Base-by-base conservation (phyloP, 306 rosid species). In the Quercus alba region DNA sequence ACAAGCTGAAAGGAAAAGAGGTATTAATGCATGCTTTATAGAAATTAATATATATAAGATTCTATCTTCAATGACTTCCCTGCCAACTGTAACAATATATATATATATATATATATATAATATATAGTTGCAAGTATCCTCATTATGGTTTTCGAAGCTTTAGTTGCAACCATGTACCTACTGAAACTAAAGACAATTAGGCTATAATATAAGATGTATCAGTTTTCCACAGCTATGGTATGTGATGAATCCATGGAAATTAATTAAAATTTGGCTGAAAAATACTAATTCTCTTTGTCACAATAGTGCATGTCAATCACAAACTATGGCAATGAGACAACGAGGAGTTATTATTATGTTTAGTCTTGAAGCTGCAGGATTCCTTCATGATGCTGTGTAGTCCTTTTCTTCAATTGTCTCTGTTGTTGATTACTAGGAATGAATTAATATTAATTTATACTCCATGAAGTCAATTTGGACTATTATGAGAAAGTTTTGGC, bases 1-100 rank as follows among this genome's bases (percentile, higher is more conserved):
- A 76, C 74, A 93, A 86, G 88, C 81, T 95, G 80, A 93, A 77
- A 79, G 97, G 78, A 75, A 91, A 87, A 85, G 99, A 95, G 97
- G 99, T 92, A 80, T 66, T 64, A 33, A 44, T 44, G 61, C 57
- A 23, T 56, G 30, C 55, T 49, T 70, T 13, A 67, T 4, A 19
- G 31, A 35, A 8, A 35, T 19, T 35, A 33, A 67, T 13, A 67
- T 19, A 67, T 67, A 3, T 64, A 14, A 7, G 13, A 67, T 33
- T 31, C 7, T 23, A 14, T 67, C 72, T 33, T 33, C 23, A 67
- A 18, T 7, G 19, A 38, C 28, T 67, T 19, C n/a, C 49, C 19
- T 67, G 51, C 49, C 69, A 13, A 19, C 51, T 67, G 49, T 13
- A 23, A 67, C 5, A 0, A 19, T 66, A 17, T 33, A 33, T 38